Evolutionary conservation across 306 rosid genomes (phyloP).

Genomic region (Erythrophleum fordii): DNA sequence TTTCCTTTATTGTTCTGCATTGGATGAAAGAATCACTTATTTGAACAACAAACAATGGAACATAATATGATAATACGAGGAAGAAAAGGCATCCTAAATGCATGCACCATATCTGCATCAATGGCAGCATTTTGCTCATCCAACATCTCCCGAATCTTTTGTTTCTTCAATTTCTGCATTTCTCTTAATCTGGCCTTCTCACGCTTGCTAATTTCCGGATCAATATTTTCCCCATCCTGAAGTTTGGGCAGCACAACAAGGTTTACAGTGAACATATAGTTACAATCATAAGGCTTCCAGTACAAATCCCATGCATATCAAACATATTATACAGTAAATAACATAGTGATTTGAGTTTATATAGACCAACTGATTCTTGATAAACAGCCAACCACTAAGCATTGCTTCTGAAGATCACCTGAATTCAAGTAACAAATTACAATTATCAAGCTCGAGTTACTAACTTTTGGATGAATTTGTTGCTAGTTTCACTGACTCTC

Average conservation of each 20-base stretch:
- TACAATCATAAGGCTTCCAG: background rate
- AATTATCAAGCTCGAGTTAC: background rate
- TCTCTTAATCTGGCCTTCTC: slow-evolving; percentile 86
- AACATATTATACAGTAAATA: background rate
- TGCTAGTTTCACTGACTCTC: background rate
- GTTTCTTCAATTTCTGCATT: slow-evolving; percentile 76
- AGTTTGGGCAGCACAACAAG: background rate
- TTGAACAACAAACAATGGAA: background rate
- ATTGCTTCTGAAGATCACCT: background rate
- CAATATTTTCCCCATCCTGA: slow-evolving; percentile 53
- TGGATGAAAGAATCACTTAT: background rate
- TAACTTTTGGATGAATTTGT: background rate
- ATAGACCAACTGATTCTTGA: background rate
- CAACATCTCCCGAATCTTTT: slow-evolving; percentile 90
- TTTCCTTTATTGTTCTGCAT: slow-evolving; percentile 80
- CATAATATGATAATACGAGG: background rate
- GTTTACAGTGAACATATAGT: background rate
- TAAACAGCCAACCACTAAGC: background rate
- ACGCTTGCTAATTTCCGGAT: slow-evolving; percentile 73
- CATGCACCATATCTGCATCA: slow-evolving; percentile 91
- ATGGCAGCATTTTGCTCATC: slow-evolving; percentile 83
- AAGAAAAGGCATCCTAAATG: background rate
- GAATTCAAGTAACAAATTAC: background rate
- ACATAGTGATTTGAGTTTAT: background rate
- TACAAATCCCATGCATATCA: background rate